Conservation (phyloP, 768 basidiomycete species). For the Suillus occidentalis region DNA sequence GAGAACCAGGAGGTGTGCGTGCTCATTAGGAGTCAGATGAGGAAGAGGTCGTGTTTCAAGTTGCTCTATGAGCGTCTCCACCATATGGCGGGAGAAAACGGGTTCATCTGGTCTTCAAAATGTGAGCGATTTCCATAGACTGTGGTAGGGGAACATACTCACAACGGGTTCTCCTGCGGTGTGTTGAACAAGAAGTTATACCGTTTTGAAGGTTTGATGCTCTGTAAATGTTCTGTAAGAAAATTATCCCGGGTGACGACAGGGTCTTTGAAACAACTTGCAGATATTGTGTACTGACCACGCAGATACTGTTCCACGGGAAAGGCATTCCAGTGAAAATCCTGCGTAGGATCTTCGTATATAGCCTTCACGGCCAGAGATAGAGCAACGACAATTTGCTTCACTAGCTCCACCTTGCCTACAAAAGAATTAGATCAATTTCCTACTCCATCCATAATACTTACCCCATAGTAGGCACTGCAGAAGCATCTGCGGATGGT, state of each 20-base stretch:
- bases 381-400: slow-evolving; percentile 74
- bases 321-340: slow-evolving; percentile 46
- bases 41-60: slow-evolving; percentile 66
- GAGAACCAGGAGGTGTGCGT: slow-evolving; percentile 78
- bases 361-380: slow-evolving; percentile 32
- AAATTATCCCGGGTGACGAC: neutral
- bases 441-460: slow-evolving; percentile 19
- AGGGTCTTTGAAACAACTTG: slow-evolving; percentile 13
- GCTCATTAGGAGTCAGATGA: slow-evolving; percentile 76
- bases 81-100: slow-evolving; percentile 59
- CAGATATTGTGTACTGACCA: slow-evolving; percentile 16
- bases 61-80: slow-evolving; percentile 58
- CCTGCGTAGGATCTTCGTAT: slow-evolving; percentile 7
- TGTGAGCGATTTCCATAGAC: slow-evolving; percentile 10
- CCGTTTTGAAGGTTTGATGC: slow-evolving; percentile 29
- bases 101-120: slow-evolving; percentile 48
- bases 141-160: slow-evolving; percentile 17
- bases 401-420: slow-evolving; percentile 88
- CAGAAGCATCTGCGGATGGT: slow-evolving; percentile 89
- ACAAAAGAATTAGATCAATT: slow-evolving; percentile 8
- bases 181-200: slow-evolving; percentile 58
- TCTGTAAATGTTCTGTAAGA: slow-evolving; percentile 8
- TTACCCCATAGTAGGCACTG: slow-evolving; percentile 93
- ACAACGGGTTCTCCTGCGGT: slow-evolving; percentile 47
- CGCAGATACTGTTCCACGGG: slow-evolving; percentile 48